A percentile compares a stretch with the other conserved stretches of the same genome.
phyloP scores from a whole-genome alignment of 164 flowering plant genomes.

The Magnolia sinica region DNA sequence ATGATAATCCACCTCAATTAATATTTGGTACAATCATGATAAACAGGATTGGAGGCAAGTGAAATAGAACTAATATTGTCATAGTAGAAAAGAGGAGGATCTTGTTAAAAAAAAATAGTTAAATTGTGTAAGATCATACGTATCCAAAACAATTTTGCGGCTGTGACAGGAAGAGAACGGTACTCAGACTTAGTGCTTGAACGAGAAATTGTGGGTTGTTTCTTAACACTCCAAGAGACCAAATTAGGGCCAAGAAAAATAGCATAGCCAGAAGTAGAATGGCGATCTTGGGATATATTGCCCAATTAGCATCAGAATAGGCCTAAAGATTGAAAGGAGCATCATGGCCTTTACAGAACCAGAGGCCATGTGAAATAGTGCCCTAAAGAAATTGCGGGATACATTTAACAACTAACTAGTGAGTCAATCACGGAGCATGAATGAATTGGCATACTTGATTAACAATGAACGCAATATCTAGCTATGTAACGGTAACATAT shows the following conservation, averaged over 20 bases:
- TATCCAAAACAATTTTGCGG: too few relatives aligned
- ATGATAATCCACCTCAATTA: too few relatives aligned
- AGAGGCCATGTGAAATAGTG: neutral
- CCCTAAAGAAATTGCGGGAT: neutral
- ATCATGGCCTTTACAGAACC: neutral
- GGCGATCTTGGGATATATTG: neutral
- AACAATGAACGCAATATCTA: neutral
- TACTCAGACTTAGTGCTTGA: neutral
- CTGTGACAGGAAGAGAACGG: too few relatives aligned
- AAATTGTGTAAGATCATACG: too few relatives aligned
- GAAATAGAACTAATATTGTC: too few relatives aligned
- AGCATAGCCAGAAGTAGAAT: neutral
- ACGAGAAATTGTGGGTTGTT: neutral
- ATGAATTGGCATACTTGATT: neutral
- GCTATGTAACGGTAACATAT: neutral
- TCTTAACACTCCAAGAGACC: neutral
- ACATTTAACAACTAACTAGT: neutral
- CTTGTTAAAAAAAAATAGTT: too few relatives aligned
- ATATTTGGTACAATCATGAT: too few relatives aligned
- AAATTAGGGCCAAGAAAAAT: neutral
- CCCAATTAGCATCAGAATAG: conserved; percentile 1
- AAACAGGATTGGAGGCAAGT: too few relatives aligned
- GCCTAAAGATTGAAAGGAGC: neutral
- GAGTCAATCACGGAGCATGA: neutral
- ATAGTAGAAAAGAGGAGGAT: too few relatives aligned